Conservation (phyloP, 768 basidiomycete species). For the Agaricus bisporus region DNA sequence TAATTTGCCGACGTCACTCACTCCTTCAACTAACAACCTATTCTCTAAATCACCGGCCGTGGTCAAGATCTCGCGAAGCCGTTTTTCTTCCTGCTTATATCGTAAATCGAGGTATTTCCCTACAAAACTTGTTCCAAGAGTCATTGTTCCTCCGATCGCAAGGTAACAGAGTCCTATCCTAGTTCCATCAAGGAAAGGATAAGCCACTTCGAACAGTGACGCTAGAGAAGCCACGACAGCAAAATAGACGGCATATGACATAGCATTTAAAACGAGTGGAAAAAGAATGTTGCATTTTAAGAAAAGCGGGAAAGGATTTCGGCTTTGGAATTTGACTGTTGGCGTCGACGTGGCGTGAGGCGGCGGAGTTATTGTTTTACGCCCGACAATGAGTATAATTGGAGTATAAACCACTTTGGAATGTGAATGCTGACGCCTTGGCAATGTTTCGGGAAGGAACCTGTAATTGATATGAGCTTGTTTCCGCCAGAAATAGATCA, state of each 20-base stretch:
- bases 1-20: background rate
- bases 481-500: background rate
- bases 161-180: conserved; percentile 75
- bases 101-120: conserved; percentile 65
- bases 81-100: conserved; percentile 38
- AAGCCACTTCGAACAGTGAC: conserved; percentile 49
- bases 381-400: conserved; percentile 6
- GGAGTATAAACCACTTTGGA: conserved; percentile 4
- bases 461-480: conserved; percentile 22
- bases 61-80: conserved; percentile 16
- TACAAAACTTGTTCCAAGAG: conserved; percentile 48
- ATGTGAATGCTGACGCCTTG: conserved; percentile 2
- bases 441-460: conserved; percentile 46
- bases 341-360: conserved; percentile 17
- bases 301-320: conserved; percentile 53
- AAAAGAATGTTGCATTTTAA: conserved; percentile 47
- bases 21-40: background rate
- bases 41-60: background rate
- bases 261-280: conserved; percentile 44
- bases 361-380: background rate
- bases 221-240: conserved; percentile 55
- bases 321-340: conserved; percentile 27
- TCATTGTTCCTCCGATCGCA: conserved; percentile 68
- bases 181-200: conserved; percentile 55
- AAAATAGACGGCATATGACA: conserved; percentile 51